A percentile compares a stretch with the other conserved stretches of the same genome.
These are phyloP conservation scores for Discostella stelligeroides DNA, from an alignment of 108 stramenopile genomes.

Conservation along the genomic window DNA sequence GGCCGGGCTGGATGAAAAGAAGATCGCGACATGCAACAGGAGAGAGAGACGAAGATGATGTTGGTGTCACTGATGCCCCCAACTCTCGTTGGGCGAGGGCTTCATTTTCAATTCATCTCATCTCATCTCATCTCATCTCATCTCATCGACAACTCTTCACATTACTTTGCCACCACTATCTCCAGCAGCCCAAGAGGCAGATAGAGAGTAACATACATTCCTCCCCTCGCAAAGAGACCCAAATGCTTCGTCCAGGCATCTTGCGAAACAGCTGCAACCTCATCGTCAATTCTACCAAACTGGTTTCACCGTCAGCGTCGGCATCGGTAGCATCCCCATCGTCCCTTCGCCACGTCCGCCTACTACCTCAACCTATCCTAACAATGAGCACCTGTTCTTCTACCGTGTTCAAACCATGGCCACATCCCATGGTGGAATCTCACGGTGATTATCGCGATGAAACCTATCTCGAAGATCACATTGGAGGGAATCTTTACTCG, in stretches of 20 bases:
- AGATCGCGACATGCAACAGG: no score
- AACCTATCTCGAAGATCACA: constrained; percentile 67
- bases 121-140: no score
- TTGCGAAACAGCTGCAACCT: constrained; percentile 14
- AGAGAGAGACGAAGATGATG: no score
- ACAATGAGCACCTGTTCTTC: constrained; percentile 21
- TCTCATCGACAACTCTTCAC: no score
- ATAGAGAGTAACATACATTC: no score
- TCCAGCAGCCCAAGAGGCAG: no score
- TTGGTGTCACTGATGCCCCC: no score
- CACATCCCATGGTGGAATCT: constrained; percentile 61
- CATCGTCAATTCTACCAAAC: constrained; percentile 11
- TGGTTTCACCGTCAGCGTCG: constrained; percentile 1
- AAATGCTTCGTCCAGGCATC: constrained; percentile 17
- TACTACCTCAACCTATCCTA: constrained; percentile 10
- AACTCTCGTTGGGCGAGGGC: no score
- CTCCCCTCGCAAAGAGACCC: not conserved
- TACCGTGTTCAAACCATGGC: constrained; percentile 58
- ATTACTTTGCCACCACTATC: no score
- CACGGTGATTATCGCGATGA: constrained; percentile 77
- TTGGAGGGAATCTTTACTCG: constrained; percentile 67
- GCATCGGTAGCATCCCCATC: not conserved
- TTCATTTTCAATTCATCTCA: no score
- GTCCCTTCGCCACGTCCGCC: not conserved
- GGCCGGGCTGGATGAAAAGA: no score